Evolutionary conservation across 495 filamentous ascomycete species (phyloP).

Genomic region (Aspergillus homomorphus): DNA sequence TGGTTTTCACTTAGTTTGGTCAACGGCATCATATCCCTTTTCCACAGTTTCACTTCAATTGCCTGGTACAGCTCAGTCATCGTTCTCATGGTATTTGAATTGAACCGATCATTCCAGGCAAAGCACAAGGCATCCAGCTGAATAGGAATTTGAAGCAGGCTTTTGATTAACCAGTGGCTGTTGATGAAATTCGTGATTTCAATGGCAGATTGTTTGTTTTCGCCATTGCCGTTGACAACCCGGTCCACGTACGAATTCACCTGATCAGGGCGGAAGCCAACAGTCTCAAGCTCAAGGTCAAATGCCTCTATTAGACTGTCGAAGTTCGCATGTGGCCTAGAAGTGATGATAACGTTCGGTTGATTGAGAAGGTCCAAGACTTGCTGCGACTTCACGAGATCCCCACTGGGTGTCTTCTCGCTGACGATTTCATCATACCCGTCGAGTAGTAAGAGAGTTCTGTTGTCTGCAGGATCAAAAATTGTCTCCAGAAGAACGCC

Average conservation of each 20-base stretch:
- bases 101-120: conserved; percentile 30
- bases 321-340: conserved; percentile 15
- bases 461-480: neutral
- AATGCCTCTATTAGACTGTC: neutral
- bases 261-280: conserved; percentile 17
- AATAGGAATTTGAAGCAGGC: conserved; percentile 44
- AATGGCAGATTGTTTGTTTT: conserved; percentile 14
- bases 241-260: conserved; percentile 14
- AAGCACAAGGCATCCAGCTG: conserved; percentile 48
- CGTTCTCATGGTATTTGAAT: conserved; percentile 18
- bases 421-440: conserved; percentile 8
- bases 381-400: neutral
- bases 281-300: conserved; percentile 20
- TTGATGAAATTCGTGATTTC: conserved; percentile 35
- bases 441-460: conserved; percentile 10
- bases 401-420: neutral
- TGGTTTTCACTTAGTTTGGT: conserved; percentile 14
- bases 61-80: conserved; percentile 44
- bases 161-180: conserved; percentile 29
- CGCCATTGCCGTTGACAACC: neutral
- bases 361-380: neutral
- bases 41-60: conserved; percentile 37
- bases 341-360: conserved; percentile 15
- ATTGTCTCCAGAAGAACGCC: neutral
- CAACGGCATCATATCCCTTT: conserved; percentile 36